These are phyloP conservation scores for Rhizopogon vulgaris DNA, from an alignment of 768 basidiomycete species.

Conservation along the genomic window DNA sequence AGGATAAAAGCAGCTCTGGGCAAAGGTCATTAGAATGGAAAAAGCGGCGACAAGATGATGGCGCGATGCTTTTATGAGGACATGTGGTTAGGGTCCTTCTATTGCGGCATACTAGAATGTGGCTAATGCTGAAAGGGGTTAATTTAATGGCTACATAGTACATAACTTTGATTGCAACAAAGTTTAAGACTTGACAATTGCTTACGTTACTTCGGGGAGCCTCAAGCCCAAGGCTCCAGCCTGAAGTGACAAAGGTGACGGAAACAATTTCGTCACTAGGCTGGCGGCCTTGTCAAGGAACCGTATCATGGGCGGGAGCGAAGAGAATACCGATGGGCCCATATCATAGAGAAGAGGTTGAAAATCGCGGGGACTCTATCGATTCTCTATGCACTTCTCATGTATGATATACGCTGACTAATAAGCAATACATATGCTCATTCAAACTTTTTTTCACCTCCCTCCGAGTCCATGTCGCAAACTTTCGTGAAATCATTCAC, in stretches of 20 bases:
- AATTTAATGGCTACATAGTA: neutral
- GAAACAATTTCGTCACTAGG: neutral
- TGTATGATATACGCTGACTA: no score
- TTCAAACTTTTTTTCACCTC: no score
- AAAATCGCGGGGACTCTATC: no score
- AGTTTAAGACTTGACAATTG: neutral
- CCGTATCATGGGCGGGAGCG: neutral
- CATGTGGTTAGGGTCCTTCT: neutral
- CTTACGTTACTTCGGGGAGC: neutral
- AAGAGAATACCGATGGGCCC: neutral
- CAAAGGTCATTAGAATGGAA: neutral
- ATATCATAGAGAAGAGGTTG: no score
- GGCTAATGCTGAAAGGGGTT: neutral
- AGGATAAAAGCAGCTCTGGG: neutral
- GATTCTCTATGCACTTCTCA: no score
- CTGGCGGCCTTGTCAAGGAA: neutral
- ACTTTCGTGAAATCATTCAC: slow-evolving; percentile 61
- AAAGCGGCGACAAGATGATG: neutral
- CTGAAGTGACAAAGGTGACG: neutral
- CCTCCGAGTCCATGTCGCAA: slow-evolving; percentile 38
- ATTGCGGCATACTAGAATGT: neutral
- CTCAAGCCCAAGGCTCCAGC: neutral
- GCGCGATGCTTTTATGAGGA: neutral
- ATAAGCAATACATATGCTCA: no score
- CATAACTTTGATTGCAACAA: neutral